Evolutionary conservation across 495 filamentous ascomycete genomes (phyloP).

Genomic region (Cercophora samala): DNA sequence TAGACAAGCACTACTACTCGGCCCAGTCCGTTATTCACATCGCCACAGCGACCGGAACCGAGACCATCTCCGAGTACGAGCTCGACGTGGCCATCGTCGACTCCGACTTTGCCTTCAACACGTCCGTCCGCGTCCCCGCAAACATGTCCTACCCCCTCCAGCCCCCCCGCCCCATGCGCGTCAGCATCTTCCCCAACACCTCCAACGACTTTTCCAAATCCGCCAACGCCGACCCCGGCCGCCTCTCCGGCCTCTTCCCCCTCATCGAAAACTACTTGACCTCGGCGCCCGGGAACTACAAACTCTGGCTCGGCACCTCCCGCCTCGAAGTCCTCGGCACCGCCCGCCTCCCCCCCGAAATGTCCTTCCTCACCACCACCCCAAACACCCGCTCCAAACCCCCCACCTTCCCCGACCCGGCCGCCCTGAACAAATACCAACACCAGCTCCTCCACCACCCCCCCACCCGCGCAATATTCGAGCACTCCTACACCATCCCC

Average conservation of each 20-base stretch:
- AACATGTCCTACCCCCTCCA: slow-evolving; percentile 14
- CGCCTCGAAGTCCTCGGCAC: slow-evolving; percentile 46
- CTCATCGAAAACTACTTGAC: slow-evolving; percentile 42
- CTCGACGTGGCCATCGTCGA: slow-evolving; percentile 37
- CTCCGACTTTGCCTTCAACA: slow-evolving; percentile 16
- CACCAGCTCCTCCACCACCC: neutral
- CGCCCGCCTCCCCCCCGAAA: slow-evolving; percentile 33
- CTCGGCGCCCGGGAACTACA: slow-evolving; percentile 36
- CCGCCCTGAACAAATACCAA: neutral
- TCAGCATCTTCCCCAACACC: slow-evolving; percentile 29
- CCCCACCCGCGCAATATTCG: neutral
- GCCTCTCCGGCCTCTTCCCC: slow-evolving; percentile 44
- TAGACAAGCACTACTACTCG: slow-evolving; percentile 37
- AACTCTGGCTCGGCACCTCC: slow-evolving; percentile 42
- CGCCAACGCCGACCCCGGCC: slow-evolving; percentile 16
- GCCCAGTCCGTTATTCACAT: slow-evolving; percentile 35
- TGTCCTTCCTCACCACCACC: neutral
- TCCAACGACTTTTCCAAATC: slow-evolving; percentile 5
- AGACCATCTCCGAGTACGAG: slow-evolving; percentile 37
- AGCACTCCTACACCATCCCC: neutral
- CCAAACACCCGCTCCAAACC: neutral
- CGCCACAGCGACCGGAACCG: slow-evolving; percentile 22
- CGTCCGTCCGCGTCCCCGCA: neutral
- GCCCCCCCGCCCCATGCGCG: slow-evolving; percentile 19
- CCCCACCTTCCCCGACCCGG: neutral